phyloP scores from a whole-genome alignment of 352 stramenopile species.

The Globisporangium paddicum region DNA sequence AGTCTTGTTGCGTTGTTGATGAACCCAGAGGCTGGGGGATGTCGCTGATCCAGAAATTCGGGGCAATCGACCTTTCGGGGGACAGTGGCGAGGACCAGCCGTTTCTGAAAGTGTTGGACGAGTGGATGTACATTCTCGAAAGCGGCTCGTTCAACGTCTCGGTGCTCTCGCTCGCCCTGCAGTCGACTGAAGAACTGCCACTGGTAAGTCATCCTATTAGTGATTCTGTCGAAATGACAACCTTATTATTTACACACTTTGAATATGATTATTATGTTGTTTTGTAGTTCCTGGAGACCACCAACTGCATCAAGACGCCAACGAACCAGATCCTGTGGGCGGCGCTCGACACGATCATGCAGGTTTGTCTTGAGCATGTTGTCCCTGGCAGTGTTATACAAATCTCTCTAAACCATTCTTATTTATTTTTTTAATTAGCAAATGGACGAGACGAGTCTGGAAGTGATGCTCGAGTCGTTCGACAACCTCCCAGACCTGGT shows the following conservation, averaged over 20 bases:
- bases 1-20: neutral
- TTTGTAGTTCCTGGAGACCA: conserved; percentile 61
- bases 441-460: conserved; percentile 76
- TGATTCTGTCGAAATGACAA: neutral
- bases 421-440: conserved; percentile 28
- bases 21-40: conserved; percentile 55
- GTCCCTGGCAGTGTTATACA: too few species aligned
- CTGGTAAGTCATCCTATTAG: conserved; percentile 29
- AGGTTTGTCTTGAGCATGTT: conserved; percentile 32
- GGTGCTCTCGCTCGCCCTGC: conserved; percentile 62
- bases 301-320: conserved; percentile 77
- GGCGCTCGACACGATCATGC: conserved; percentile 77
- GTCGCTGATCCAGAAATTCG: conserved; percentile 45
- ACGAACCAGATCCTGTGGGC: conserved; percentile 77
- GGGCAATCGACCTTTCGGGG: conserved; percentile 49
- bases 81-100: conserved; percentile 38
- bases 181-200: conserved; percentile 60
- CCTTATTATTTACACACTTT: neutral
- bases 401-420: too few species aligned
- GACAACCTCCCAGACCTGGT: conserved; percentile 84
- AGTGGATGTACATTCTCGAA: conserved; percentile 87
- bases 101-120: conserved; percentile 72
- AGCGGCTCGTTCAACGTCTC: conserved; percentile 69
- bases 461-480: conserved; percentile 78
- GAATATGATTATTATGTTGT: neutral